Evolutionary conservation across 306 rosid species (phyloP), one percentile per base, ranked within the genome.

Genomic region (Canavalia gladiata): DNA sequence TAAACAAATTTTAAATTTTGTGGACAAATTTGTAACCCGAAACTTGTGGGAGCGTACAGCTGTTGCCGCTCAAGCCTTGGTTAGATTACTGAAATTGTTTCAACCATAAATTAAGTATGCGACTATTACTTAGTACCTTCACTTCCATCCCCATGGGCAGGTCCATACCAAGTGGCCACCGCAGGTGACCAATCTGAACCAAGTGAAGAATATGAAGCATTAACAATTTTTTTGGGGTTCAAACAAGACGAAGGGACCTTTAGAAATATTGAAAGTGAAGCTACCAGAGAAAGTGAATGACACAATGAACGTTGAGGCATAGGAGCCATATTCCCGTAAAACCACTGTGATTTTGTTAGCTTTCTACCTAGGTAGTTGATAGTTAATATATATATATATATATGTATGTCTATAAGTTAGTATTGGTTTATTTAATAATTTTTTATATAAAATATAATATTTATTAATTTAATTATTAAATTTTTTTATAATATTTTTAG

Each of bases 131-230:
- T 46, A 10, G 11, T 67, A 91, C 97, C 94, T 72, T 88, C 90
- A 63, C 91, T 88, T 35, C 97, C 97, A 0, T 87, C 92, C 2
- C 94, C 97, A 2, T 59, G 10, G 33, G 94, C 35, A 67, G 72
- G 28, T 50, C 97, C 97, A 79, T 91, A 91, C 91, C 92, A 91
- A 4, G 94, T 90, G 34, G 97, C 94, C 46, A 74, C 76, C 1
- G 91, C 87, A 0, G 85, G 46, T 31, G 87, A 76, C 93, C 93
- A 89, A 86, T 54, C 72, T 7, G 88, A 80, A 9, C 41, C 54
- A 1, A 68, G 33, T 33, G 77, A 55, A 6, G 79, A 28, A 54
- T 63, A 74, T 69, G 95, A 82, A 65, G 43, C 72, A 62, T 83
- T 83, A 12, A 84, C 76, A 70, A 83, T 6, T 60, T 87, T 87